A percentile compares a stretch with the other conserved stretches of the same genome.
These are phyloP conservation scores for Micractinium conductrix DNA, from an alignment of 139 green algal genomes.

Conservation along the genomic window DNA sequence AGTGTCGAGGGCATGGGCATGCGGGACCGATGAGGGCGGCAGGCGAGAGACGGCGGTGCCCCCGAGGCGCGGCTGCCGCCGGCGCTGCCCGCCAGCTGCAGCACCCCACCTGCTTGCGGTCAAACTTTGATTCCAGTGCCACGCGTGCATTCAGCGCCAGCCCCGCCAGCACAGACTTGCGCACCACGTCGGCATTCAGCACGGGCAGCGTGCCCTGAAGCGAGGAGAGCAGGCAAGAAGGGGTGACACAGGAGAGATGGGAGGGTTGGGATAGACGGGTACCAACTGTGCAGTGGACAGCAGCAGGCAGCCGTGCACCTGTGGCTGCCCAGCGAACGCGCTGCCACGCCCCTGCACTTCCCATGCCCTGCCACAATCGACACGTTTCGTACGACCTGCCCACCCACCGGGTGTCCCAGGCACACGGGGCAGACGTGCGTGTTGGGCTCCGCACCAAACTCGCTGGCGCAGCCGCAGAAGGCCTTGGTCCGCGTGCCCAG, in stretches of 20 bases:
- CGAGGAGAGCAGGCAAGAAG: background rate
- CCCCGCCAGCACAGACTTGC: constrained; percentile 76
- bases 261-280: too few relatives aligned
- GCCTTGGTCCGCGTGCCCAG: constrained; percentile 94
- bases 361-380: background rate
- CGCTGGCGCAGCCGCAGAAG: constrained; percentile 91
- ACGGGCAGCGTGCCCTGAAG: constrained; percentile 86
- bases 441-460: constrained; percentile 92
- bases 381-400: too few relatives aligned
- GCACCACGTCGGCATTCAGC: constrained; percentile 80
- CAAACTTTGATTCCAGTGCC: constrained; percentile 91
- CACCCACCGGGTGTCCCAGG: constrained; percentile 89
- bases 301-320: background rate
- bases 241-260: background rate
- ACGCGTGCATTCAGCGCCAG: constrained; percentile 87
- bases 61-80: too few relatives aligned
- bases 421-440: constrained; percentile 94
- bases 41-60: too few relatives aligned
- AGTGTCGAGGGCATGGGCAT: background rate
- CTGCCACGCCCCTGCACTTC: background rate
- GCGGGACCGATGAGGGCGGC: too few relatives aligned
- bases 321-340: background rate
- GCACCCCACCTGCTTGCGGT: constrained; percentile 82
- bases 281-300: too few relatives aligned
- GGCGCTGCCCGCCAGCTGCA: background rate